Percentiles rank a stretch among this genome's conserved stretches.
These are phyloP conservation scores for Primulina eburnea DNA, from an alignment of 257 asterid species.

Conservation along the genomic window DNA sequence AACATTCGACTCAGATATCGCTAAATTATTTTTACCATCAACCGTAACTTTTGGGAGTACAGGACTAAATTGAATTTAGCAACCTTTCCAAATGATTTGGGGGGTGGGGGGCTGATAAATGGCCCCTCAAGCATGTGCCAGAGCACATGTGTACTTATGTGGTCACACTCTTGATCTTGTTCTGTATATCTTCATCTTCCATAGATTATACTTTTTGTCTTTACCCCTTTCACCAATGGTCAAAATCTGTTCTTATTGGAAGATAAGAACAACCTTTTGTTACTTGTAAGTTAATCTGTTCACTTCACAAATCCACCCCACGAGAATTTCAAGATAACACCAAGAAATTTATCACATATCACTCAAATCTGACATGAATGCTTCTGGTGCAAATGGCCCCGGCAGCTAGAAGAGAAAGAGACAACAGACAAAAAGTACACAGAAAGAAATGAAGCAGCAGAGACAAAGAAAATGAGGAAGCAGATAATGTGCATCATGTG, in stretches of 20 bases:
- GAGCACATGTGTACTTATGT: constrained; percentile 18
- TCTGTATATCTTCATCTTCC: not conserved
- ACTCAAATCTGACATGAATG: constrained; percentile 18
- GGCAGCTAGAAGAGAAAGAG: constrained; percentile 42
- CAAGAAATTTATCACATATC: constrained; percentile 4
- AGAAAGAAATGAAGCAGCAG: constrained; percentile 28
- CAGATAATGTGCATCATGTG: constrained; percentile 28
- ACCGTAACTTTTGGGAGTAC: not conserved
- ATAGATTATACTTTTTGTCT: not conserved
- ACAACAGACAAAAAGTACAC: constrained; percentile 27
- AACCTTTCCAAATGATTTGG: not conserved
- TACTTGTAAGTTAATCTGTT: not conserved
- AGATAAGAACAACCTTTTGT: not conserved
- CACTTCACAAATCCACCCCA: not conserved
- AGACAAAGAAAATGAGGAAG: constrained; percentile 31
- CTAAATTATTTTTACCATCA: too few species aligned
- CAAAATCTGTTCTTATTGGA: not conserved
- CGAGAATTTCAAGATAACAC: not conserved
- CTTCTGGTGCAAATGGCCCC: not conserved
- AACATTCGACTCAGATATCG: not conserved
- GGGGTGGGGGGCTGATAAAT: not conserved
- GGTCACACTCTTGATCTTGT: constrained; percentile 38
- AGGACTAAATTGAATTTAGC: not conserved
- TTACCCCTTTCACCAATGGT: not conserved
- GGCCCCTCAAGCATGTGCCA: constrained; percentile 32